Base-by-base conservation (phyloP, 495 filamentous ascomycete species). In the Endocarpon pusillum region DNA sequence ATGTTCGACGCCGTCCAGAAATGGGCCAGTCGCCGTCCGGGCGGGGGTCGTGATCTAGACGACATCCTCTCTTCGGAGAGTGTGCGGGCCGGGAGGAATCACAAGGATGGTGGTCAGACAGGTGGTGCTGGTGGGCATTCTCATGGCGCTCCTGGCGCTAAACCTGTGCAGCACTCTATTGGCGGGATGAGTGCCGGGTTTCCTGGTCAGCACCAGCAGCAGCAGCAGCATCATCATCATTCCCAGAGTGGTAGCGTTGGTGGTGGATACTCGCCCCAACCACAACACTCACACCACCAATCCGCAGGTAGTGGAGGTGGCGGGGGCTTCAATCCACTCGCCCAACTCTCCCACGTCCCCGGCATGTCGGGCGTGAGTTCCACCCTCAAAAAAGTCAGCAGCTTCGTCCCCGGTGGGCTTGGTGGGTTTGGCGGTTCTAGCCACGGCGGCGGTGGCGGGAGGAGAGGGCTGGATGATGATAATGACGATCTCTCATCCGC, bases 1-100 rank as follows among this genome's bases (percentile, higher is more conserved):
- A 96, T 96, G 87, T 96, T 78, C 51, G 64, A 74, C 32, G 76
- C 73, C 2, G 83, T 96, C 9, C 56, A 78, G 40, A 58, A 58
- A 27, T 96, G 87, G 87, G 72, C 67, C 3, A 61, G 78, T 11
- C 64, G 70, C 24, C 62, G 73, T 33, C 57, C 69, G 1, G 73
- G 78, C 40, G 65, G 72, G 14, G 69, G 75, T 34, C 51, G 64
- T 0, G 55, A 56, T 16, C 65, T 94, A 8, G 71, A 89, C 47
- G 52, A 67, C 21, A 43, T 81, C 15, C 66, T 96, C 9, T 71
- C 71, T 19, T 77, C 83, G 3, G 73, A 84, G 15, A 79, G 81
- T n/a, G 87, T 96, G 28, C 69, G 67, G 34, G 58, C 62, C 2
- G 82, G 84, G 29, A 71, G 69, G 45, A 96, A 96, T 43, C 84